Evolutionary conservation across 83 land plant species (phyloP).

Genomic region (Picea engelmannii): DNA sequence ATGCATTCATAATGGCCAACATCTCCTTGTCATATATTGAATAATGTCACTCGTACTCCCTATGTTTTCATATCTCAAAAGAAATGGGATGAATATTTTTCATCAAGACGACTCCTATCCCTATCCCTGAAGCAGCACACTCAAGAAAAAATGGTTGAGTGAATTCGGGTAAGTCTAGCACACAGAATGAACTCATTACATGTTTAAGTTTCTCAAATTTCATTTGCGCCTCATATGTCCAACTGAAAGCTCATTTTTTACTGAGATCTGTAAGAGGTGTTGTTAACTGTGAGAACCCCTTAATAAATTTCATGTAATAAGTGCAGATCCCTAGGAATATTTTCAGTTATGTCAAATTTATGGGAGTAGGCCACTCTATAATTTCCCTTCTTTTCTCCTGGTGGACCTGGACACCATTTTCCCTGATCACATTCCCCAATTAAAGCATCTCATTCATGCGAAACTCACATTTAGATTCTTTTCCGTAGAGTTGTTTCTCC

Average conservation of each 20-base stretch:
- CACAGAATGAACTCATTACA: too few species aligned
- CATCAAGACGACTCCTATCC: too few species aligned
- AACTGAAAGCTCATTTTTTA: not conserved
- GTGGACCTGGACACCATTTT: not conserved
- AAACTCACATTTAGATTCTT: not conserved
- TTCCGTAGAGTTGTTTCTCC: not conserved
- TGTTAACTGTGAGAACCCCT: too few species aligned
- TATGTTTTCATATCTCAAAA: not conserved
- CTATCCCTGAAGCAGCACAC: not conserved
- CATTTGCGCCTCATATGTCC: not conserved
- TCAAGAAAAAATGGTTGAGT: too few species aligned
- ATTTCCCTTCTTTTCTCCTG: not conserved
- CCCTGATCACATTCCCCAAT: not conserved
- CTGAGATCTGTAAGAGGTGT: not conserved
- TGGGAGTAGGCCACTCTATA: not conserved
- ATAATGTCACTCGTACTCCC: not conserved
- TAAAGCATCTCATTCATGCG: not conserved
- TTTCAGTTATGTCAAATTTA: too few species aligned
- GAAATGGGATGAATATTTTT: not conserved
- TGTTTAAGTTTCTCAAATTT: too few species aligned
- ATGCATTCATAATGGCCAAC: too few species aligned
- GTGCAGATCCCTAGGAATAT: too few species aligned
- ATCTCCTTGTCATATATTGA: not conserved
- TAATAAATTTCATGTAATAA: too few species aligned
- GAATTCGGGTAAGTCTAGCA: too few species aligned